These are phyloP conservation scores for Senecio squalidus DNA, from an alignment of 140 eudicot species.

Conservation along the genomic window DNA sequence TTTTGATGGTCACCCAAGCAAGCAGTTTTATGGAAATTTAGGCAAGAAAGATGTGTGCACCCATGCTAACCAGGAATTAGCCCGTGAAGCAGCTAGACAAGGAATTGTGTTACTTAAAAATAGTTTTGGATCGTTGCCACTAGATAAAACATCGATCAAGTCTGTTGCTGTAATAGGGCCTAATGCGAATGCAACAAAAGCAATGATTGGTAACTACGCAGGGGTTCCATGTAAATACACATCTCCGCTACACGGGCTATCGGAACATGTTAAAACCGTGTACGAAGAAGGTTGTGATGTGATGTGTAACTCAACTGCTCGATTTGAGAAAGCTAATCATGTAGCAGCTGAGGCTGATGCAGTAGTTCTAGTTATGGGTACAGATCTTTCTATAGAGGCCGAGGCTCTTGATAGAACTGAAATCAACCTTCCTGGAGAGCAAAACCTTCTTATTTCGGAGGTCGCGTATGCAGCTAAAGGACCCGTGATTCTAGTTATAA, in stretches of 20 bases:
- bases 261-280: conserved; percentile 39
- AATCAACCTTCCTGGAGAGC: conserved; percentile 46
- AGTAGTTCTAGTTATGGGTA: conserved; percentile 67
- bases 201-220: conserved; percentile 53
- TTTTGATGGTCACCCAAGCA: conserved; percentile 48
- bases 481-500: conserved; percentile 39
- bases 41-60: conserved; percentile 43
- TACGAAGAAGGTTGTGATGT: conserved; percentile 57
- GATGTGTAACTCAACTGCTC: conserved; percentile 38
- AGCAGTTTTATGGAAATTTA: conserved; percentile 30
- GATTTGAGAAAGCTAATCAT: conserved; percentile 44
- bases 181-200: conserved; percentile 45
- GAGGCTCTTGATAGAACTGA: conserved; percentile 52
- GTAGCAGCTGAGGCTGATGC: conserved; percentile 70
- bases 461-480: conserved; percentile 41
- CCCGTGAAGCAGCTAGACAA: conserved; percentile 61
- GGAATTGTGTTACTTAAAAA: conserved; percentile 62
- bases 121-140: conserved; percentile 35
- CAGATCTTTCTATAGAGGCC: conserved; percentile 67
- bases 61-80: conserved; percentile 24
- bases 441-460: conserved; percentile 30
- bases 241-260: conserved; percentile 35
- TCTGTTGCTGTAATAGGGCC: conserved; percentile 54
- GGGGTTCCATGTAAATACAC: conserved; percentile 51
- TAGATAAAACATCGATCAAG: conserved; percentile 7